A percentile compares a stretch with the other conserved stretches of the same genome.
Conservation (phyloP, 192 early-diverging fungal species). For the Dissophora globulifera region DNA sequence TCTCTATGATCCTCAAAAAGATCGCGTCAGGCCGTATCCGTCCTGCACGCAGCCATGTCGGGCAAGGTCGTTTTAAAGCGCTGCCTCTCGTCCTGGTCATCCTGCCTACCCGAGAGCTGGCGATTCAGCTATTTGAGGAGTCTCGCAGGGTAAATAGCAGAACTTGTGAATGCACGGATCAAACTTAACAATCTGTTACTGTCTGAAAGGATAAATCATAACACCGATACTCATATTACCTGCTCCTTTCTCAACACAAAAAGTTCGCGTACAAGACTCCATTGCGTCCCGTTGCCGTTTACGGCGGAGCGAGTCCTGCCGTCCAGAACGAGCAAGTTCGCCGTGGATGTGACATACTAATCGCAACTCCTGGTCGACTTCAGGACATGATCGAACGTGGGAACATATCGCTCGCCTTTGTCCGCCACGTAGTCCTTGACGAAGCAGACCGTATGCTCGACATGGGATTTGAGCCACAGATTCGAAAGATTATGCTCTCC, state of each 20-base stretch:
- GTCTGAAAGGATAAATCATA: constrained; percentile 61
- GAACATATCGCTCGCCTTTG: constrained; percentile 73
- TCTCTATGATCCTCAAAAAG: constrained; percentile 71
- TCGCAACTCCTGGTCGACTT: constrained; percentile 95
- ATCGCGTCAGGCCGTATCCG: constrained; percentile 29
- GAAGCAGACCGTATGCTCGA: constrained; percentile 97
- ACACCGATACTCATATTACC: constrained; percentile 51
- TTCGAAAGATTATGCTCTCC: constrained; percentile 83
- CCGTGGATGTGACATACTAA: constrained; percentile 90
- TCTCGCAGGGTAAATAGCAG: constrained; percentile 60
- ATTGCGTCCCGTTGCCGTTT: constrained; percentile 74
- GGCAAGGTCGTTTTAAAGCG: constrained; percentile 56
- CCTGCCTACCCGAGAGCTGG: constrained; percentile 85
- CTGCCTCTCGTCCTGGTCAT: constrained; percentile 75
- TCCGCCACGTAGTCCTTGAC: constrained; percentile 80
- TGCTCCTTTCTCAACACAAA: constrained; percentile 16
- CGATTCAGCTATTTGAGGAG: constrained; percentile 87
- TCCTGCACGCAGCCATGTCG: constrained; percentile 38
- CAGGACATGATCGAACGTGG: constrained; percentile 90
- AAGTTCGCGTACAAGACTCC: constrained; percentile 28
- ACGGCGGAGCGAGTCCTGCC: constrained; percentile 88
- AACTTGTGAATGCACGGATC: too few relatives aligned
- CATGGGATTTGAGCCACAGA: constrained; percentile 97
- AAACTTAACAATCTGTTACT: neutral
- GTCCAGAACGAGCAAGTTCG: constrained; percentile 82